A percentile compares a stretch with the other conserved stretches of the same genome.
Evolutionary conservation across 495 filamentous ascomycete genomes (phyloP).

Genomic region (Penicillium malachiteum): DNA sequence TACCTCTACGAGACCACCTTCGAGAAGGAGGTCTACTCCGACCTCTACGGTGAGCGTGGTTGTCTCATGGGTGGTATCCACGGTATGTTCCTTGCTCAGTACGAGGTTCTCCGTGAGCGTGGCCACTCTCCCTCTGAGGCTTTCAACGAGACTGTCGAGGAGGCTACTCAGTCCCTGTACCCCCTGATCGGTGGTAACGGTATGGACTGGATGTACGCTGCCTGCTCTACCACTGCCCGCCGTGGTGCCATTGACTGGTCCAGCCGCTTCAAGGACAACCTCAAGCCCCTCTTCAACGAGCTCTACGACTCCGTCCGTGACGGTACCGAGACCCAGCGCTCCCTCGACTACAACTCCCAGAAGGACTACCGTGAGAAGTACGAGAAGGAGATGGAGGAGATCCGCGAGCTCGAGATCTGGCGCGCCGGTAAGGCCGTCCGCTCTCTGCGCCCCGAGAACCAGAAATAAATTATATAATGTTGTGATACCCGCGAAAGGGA

Average conservation of each 20-base stretch:
- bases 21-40: conserved; percentile 99
- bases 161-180: conserved; percentile 97
- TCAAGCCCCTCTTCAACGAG: conserved; percentile 97
- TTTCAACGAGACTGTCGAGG: conserved; percentile 99
- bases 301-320: conserved; percentile 88
- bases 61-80: conserved; percentile 99
- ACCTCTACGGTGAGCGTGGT: conserved; percentile 98
- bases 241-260: conserved; percentile 99
- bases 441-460: conserved; percentile 89
- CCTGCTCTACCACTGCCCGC: conserved; percentile 97
- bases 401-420: conserved; percentile 97
- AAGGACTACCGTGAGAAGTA: conserved; percentile 93
- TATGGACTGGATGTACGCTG: conserved; percentile 99
- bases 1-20: conserved; percentile 99
- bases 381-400: conserved; percentile 95
- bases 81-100: conserved; percentile 99
- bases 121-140: conserved; percentile 97
- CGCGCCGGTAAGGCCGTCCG: conserved; percentile 94
- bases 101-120: conserved; percentile 98
- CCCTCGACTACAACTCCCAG: conserved; percentile 92
- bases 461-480: conserved; percentile 59
- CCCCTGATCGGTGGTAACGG: conserved; percentile 93
- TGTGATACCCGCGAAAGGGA: conserved; percentile 27
- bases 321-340: conserved; percentile 88
- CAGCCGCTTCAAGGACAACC: conserved; percentile 84